These are phyloP conservation scores for Micractinium conductrix DNA, from an alignment of 139 green algal genomes.

Conservation along the genomic window DNA sequence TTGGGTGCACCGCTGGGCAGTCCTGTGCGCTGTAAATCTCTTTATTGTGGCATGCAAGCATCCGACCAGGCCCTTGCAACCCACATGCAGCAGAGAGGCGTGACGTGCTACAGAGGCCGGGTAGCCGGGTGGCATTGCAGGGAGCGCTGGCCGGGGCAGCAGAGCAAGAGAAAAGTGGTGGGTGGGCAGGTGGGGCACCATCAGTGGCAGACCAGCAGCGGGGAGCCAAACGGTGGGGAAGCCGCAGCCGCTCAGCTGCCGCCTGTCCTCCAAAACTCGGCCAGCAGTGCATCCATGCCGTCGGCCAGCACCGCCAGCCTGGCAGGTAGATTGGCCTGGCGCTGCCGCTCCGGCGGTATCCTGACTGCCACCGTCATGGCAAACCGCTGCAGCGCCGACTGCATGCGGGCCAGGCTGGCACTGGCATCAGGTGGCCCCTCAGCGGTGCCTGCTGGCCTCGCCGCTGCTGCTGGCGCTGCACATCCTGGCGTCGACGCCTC, in stretches of 20 bases:
- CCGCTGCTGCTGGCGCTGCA: neutral
- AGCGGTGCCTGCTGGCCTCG: too few species aligned
- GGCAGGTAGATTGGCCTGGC: neutral
- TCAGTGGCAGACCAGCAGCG: neutral
- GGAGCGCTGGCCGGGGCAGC: neutral
- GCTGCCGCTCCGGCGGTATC: neutral
- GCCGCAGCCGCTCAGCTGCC: too few species aligned
- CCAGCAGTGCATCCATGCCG: neutral
- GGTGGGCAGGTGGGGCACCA: neutral
- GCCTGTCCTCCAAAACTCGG: neutral
- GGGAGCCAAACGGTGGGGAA: too few species aligned
- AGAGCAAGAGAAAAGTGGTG: neutral
- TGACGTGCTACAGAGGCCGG: too few species aligned
- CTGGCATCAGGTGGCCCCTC: neutral
- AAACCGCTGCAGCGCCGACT: neutral
- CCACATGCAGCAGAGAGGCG: too few species aligned
- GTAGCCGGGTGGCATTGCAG: too few species aligned
- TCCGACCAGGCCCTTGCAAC: too few species aligned
- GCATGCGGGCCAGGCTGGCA: constrained; percentile 14
- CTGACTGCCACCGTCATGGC: neutral
- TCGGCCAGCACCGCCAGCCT: neutral
- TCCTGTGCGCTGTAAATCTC: neutral
- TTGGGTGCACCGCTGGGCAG: neutral
- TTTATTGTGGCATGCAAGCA: too few species aligned
- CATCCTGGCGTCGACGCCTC: too few species aligned